Percentiles rank a stretch among this genome's conserved stretches.
Evolutionary conservation across 805 yeast species (phyloP).

Genomic region (Schwanniomyces polymorphus): DNA sequence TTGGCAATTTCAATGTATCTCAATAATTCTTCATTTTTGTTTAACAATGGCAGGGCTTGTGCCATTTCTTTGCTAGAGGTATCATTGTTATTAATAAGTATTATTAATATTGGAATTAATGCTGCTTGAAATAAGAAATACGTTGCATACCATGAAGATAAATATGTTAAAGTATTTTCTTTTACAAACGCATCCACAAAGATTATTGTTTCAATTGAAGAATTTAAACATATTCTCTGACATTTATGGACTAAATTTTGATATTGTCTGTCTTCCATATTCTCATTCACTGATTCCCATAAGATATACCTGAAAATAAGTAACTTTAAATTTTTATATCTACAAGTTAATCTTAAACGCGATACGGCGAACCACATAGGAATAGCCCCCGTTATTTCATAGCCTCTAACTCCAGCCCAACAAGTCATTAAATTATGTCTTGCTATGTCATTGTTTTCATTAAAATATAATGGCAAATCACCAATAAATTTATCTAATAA

Average conservation of each 20-base stretch:
- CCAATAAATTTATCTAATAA: slow-evolving; percentile 12
- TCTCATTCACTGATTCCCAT: slow-evolving; percentile 16
- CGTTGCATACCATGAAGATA: slow-evolving; percentile 61
- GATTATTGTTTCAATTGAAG: slow-evolving; percentile 12
- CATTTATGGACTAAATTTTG: slow-evolving; percentile 14
- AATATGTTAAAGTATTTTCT: slow-evolving; percentile 12
- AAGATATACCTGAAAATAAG: slow-evolving; percentile 18
- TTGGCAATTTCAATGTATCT: slow-evolving; percentile 13
- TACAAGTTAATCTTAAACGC: slow-evolving; percentile 14
- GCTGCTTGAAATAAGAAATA: slow-evolving; percentile 65
- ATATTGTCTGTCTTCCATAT: slow-evolving; percentile 11
- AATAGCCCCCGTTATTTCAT: slow-evolving; percentile 1
- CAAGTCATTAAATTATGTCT: not conserved
- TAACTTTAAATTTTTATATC: slow-evolving; percentile 16
- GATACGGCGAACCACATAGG: slow-evolving; percentile 19
- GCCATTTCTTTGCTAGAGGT: not conserved
- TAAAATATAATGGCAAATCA: slow-evolving; percentile 12
- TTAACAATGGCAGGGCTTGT: not conserved
- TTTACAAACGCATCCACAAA: slow-evolving; percentile 11
- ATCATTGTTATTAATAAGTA: slow-evolving; percentile 12
- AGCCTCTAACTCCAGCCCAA: slow-evolving; percentile 1
- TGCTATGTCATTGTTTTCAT: slow-evolving; percentile 11
- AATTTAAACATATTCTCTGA: slow-evolving; percentile 13
- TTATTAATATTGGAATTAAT: slow-evolving; percentile 42
- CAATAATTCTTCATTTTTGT: slow-evolving; percentile 10